phyloP scores from a whole-genome alignment of 345 rosid species.

The Alliaria petiolata region DNA sequence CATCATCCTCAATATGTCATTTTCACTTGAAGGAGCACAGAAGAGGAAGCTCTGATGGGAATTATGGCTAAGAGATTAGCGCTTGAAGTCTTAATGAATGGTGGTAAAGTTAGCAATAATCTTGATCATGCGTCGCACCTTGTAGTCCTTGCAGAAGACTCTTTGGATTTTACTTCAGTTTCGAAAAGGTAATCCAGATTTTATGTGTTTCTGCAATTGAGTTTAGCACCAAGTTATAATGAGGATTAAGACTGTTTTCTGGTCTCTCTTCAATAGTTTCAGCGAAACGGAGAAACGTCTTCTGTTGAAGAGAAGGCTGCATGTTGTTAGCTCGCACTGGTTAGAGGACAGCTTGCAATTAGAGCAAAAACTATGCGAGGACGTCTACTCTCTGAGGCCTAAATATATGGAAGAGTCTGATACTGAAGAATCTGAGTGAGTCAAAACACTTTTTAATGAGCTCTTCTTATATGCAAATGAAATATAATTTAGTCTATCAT shows the following conservation, averaged over 20 bases:
- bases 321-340: constrained; percentile 70
- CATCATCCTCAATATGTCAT: neutral
- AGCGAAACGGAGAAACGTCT: constrained; percentile 40
- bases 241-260: neutral
- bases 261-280: constrained; percentile 41
- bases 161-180: constrained; percentile 43
- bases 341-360: constrained; percentile 63
- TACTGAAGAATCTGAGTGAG: constrained; percentile 47
- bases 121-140: constrained; percentile 67
- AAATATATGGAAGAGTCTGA: constrained; percentile 36
- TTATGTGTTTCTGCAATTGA: neutral
- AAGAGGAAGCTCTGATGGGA: constrained; percentile 50
- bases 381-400: constrained; percentile 57
- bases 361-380: constrained; percentile 60
- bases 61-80: constrained; percentile 62
- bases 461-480: neutral
- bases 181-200: constrained; percentile 40
- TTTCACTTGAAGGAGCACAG: constrained; percentile 44
- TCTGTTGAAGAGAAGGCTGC: constrained; percentile 44
- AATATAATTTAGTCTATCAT: neutral
- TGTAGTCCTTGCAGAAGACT: constrained; percentile 55
- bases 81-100: constrained; percentile 67
- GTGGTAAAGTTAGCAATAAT: constrained; percentile 67
- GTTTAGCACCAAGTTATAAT: neutral
- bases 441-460: neutral